These are phyloP conservation scores for Cynanchum wilfordii DNA, from an alignment of 257 asterid genomes.

Conservation along the genomic window DNA sequence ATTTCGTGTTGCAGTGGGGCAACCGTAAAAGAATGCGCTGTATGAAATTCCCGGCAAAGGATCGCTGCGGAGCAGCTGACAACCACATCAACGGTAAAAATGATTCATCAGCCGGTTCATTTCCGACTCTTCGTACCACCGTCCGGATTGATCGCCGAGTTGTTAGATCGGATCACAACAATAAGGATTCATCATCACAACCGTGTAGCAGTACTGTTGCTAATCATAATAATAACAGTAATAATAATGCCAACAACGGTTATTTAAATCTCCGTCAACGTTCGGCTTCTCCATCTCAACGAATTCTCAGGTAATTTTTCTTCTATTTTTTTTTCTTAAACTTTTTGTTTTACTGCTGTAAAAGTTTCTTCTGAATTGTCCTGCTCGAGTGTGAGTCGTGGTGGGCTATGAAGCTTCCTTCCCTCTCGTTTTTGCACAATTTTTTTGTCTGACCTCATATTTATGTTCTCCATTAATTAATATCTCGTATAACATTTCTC, in stretches of 20 bases:
- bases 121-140: slow-evolving; percentile 30
- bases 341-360: neutral
- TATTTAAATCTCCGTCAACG: slow-evolving; percentile 74
- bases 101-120: slow-evolving; percentile 41
- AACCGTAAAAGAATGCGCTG: slow-evolving; percentile 72
- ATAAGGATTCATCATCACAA: slow-evolving; percentile 33
- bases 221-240: slow-evolving; percentile 9
- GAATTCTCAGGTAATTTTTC: slow-evolving; percentile 43
- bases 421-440: no score
- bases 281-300: slow-evolving; percentile 62
- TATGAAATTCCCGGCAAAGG: slow-evolving; percentile 65
- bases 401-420: no score
- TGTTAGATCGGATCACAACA: slow-evolving; percentile 52
- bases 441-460: no score
- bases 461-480: no score
- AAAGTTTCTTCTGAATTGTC: neutral
- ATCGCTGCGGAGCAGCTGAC: slow-evolving; percentile 21
- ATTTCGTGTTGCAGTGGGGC: slow-evolving; percentile 85
- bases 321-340: neutral
- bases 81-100: neutral
- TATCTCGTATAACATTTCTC: no score
- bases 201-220: slow-evolving; percentile 3
- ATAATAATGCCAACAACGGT: slow-evolving; percentile 31
- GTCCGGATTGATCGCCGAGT: slow-evolving; percentile 59
- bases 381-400: no score